phyloP scores from a whole-genome alignment of 305 asterid species.

The Fraxinus dipetala region DNA sequence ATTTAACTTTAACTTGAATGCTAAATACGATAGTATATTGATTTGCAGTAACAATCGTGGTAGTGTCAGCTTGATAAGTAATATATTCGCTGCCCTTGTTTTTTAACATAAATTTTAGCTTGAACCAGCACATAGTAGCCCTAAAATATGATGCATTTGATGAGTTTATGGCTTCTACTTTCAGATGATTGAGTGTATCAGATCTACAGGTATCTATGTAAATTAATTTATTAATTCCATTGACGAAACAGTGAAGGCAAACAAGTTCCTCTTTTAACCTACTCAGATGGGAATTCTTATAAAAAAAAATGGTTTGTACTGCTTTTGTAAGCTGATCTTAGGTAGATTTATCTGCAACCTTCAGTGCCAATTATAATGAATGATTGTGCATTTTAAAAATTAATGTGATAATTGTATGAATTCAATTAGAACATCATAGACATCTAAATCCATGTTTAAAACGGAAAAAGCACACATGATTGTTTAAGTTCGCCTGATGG shows the following conservation, averaged over 20 bases:
- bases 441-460: not conserved
- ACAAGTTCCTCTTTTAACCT: not conserved
- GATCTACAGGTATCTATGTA: not conserved
- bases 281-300: not conserved
- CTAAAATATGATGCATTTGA: not conserved
- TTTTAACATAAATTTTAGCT: not conserved
- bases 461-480: not conserved
- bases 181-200: not conserved
- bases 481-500: not conserved
- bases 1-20: slow-evolving; percentile 6
- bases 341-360: not conserved
- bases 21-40: not conserved
- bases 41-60: not conserved
- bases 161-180: not conserved
- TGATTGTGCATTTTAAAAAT: not conserved
- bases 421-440: not conserved
- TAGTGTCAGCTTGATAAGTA: not conserved
- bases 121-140: not conserved
- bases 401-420: not conserved
- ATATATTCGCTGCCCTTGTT: not conserved
- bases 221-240: not conserved
- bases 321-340: not conserved
- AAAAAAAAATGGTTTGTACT: not conserved
- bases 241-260: not conserved
- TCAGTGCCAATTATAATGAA: not conserved